phyloP scores from a whole-genome alignment of 2,329 filamentous ascomycete species.

The Amylocarpus encephaloides region DNA sequence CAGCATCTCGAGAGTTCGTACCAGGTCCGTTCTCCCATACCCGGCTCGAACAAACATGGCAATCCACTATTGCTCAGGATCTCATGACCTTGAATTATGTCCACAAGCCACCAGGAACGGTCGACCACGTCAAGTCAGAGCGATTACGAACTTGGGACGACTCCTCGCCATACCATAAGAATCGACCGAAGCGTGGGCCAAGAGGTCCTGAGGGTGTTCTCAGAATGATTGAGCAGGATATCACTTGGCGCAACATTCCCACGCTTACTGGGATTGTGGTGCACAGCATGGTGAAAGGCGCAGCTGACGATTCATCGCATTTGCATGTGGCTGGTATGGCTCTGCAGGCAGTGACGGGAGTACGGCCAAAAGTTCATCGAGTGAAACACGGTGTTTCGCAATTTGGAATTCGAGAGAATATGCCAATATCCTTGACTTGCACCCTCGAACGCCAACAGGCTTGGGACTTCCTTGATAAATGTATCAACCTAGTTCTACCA shows the following conservation, averaged over 20 bases:
- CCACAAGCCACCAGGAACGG: conserved; percentile 74
- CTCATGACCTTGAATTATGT: conserved; percentile 83
- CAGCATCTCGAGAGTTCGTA: conserved; percentile 77
- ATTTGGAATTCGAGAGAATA: conserved; percentile 68
- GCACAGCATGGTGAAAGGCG: conserved; percentile 64
- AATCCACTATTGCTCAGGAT: conserved; percentile 79
- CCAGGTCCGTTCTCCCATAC: conserved; percentile 88
- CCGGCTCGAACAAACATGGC: conserved; percentile 83
- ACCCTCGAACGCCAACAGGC: conserved; percentile 74
- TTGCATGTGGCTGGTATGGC: conserved; percentile 80
- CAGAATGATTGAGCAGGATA: conserved; percentile 63
- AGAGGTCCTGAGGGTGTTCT: conserved; percentile 66
- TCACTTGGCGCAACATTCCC: conserved; percentile 81
- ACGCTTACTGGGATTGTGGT: conserved; percentile 75
- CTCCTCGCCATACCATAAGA: conserved; percentile 89
- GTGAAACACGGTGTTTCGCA: conserved; percentile 64
- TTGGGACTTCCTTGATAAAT: conserved; percentile 84
- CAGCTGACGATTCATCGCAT: conserved; percentile 63
- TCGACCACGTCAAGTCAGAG: conserved; percentile 49
- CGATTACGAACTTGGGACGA: conserved; percentile 82
- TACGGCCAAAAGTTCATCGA: conserved; percentile 62
- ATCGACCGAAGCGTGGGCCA: conserved; percentile 76
- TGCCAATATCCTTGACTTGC: conserved; percentile 68
- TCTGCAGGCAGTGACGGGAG: conserved; percentile 78
- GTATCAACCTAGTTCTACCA: conserved; percentile 83